Percentiles rank a stretch among this genome's conserved stretches.
Conservation (phyloP, 768 basidiomycete species). For the Mycena galopus region DNA sequence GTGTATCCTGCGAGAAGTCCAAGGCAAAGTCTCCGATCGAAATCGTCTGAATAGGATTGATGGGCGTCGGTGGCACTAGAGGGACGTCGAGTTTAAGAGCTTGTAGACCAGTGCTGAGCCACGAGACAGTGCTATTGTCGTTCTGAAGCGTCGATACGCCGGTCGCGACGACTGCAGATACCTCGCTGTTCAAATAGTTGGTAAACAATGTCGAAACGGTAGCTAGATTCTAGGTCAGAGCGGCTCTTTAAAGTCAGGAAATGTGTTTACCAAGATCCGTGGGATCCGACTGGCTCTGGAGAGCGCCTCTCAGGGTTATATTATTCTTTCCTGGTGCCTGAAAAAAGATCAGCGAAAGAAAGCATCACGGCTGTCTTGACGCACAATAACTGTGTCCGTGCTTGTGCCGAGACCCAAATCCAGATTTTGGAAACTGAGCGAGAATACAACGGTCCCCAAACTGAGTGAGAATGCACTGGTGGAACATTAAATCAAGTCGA, state of each 20-base stretch:
- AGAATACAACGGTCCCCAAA: constrained; percentile 76
- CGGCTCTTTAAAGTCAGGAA: no score
- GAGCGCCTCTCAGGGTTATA: constrained; percentile 68
- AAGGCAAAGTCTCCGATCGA: constrained; percentile 71
- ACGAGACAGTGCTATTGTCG: constrained; percentile 70
- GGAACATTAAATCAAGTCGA: constrained; percentile 11
- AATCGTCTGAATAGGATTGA: constrained; percentile 76
- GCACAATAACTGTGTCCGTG: constrained; percentile 64
- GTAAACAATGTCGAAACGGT: constrained; percentile 76
- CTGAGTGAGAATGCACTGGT: constrained; percentile 75
- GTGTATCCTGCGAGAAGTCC: constrained; percentile 62
- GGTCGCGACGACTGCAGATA: constrained; percentile 68
- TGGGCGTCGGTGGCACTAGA: constrained; percentile 63
- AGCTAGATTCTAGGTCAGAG: constrained; percentile 51
- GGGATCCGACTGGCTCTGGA: constrained; percentile 65
- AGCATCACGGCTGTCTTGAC: constrained; percentile 35
- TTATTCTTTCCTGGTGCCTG: constrained; percentile 68
- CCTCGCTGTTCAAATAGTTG: constrained; percentile 75
- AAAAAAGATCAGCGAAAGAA: constrained; percentile 11
- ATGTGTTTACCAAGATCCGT: constrained; percentile 20
- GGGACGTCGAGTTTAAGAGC: constrained; percentile 73
- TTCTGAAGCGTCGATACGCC: constrained; percentile 70
- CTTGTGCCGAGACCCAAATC: constrained; percentile 69
- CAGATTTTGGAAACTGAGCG: constrained; percentile 68
- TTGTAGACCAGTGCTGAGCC: constrained; percentile 74